Evolutionary conservation across 2,329 filamentous ascomycete species (phyloP).

Genomic region (Fusarium sp.): DNA sequence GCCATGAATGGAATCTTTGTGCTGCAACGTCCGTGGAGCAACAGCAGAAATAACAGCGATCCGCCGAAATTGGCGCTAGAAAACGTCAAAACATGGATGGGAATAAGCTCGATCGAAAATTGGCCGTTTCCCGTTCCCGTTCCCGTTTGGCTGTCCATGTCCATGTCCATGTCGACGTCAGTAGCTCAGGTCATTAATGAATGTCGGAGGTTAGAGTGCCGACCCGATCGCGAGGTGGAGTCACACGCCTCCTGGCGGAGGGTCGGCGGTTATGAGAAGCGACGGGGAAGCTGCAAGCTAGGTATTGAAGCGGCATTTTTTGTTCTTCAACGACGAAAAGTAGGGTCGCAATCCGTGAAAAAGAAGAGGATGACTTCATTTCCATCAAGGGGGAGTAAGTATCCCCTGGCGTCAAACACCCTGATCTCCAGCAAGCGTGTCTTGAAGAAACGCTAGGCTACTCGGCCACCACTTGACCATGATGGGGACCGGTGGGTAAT

Average conservation of each 20-base stretch:
- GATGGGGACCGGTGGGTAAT: not conserved
- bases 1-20: constrained; percentile 10
- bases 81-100: not conserved
- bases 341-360: constrained; percentile 5
- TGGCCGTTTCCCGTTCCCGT: not conserved
- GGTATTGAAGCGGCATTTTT: constrained; percentile 4
- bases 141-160: not conserved
- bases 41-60: not conserved
- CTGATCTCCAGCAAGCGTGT: not conserved
- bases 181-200: not conserved
- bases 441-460: not conserved
- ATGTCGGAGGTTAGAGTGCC: constrained; percentile 36
- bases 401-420: not conserved
- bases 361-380: constrained; percentile 23
- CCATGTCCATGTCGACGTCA: not conserved
- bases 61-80: constrained; percentile 6
- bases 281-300: constrained; percentile 12
- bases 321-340: not conserved
- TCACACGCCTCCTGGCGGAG: constrained; percentile 33
- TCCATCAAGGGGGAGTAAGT: not conserved
- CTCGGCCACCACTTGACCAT: constrained; percentile 1
- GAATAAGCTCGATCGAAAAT: not conserved
- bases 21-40: not conserved
- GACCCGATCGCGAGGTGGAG: constrained; percentile 26
- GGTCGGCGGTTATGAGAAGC: constrained; percentile 21